Conservation (phyloP, 2,329 filamentous ascomycete species). For the Phaeosphaeriaceae sp. region DNA sequence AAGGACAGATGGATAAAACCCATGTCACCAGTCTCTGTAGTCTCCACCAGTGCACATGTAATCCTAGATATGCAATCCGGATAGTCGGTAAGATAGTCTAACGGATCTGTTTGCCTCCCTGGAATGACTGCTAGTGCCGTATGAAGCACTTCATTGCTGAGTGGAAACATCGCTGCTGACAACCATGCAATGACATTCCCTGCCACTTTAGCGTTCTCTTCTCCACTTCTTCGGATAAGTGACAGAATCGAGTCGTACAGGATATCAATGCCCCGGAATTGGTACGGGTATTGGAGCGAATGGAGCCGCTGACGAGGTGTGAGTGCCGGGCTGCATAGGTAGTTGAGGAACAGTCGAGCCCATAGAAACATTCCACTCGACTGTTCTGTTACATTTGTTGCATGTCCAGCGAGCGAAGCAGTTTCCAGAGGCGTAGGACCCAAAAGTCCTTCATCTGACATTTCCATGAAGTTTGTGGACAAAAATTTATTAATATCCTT, state of each 20-base stretch:
- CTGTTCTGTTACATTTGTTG: neutral
- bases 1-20: neutral
- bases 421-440: neutral
- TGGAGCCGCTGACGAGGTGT: neutral
- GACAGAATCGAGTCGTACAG: neutral
- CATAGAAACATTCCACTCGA: neutral
- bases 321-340: neutral
- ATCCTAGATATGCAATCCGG: neutral
- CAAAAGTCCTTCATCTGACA: neutral
- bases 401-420: no score
- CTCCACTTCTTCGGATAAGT: neutral
- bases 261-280: neutral
- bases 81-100: neutral
- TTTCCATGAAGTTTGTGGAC: neutral
- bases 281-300: neutral
- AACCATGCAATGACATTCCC: neutral
- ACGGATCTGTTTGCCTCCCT: neutral
- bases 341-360: slow-evolving; percentile 1
- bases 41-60: neutral
- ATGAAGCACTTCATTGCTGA: neutral
- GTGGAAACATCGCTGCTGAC: neutral
- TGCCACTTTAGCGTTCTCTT: neutral
- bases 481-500: neutral
- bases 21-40: neutral
- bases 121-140: neutral